Base-by-base conservation (phyloP, 257 asterid species). In the Cynanchum wilfordii region DNA sequence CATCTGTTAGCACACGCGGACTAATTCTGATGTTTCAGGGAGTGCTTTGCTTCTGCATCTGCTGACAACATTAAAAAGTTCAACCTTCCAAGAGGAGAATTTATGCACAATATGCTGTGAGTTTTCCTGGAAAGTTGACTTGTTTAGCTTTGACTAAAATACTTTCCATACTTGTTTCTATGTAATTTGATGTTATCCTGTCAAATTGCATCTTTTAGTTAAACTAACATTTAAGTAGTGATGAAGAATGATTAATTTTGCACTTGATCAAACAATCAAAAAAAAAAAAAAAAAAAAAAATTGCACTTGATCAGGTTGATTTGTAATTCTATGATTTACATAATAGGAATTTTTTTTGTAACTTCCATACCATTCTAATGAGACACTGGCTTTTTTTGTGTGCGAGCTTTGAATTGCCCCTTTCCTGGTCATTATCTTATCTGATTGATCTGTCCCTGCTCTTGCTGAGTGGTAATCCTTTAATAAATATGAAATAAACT, bases 41-140 rank as follows among this genome's bases (percentile, higher is more conserved):
- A 92, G 77, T 69, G 77, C 74, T 95, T 95, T 77, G 99, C 92
- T 47, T 92, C 99, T 81, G 99, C 99, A 49, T 95, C 99, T 38
- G 98, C 99, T 30, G 98, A 95, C 83, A 92, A 95, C 71, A 95
- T 92, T 11, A 95, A 95, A 74, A 95, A 89, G 77, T 95, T 95
- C 74, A 84, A 69, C 76, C 97, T 95, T 82, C 99, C 99, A n/a
- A 87, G 77, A 88, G 99, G 99, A 86, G 97, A 90, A 81, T 92
- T 95, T 77, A 74, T 92, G 94, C 96, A 95, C 85, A 95, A 95
- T 77, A 95, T 95, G 99, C 98, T 95, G 99, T 95, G 80, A 90
- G 98, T 87, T 83, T 66, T 66, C 7, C 57, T 40, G 33, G 58
- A 69, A 54, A 16, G 62, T 62, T 56, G 27, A 33, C 49, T 50